phyloP scores from a whole-genome alignment of 2,329 filamentous ascomycete genomes.

The Tolypocladium capitatum region DNA sequence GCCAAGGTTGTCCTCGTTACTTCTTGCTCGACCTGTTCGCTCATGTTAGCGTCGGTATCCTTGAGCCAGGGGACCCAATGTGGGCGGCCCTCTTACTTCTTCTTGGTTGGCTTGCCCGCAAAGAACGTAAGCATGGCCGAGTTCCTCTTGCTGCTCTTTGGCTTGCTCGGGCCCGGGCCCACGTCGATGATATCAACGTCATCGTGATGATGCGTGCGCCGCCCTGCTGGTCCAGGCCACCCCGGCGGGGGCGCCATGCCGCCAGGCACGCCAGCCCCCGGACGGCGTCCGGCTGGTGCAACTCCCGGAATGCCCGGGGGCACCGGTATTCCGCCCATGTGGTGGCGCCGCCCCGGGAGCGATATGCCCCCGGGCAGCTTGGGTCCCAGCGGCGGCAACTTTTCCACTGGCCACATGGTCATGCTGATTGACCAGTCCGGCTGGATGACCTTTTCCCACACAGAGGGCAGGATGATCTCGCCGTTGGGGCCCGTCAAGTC shows the following conservation, averaged over 20 bases:
- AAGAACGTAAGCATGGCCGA: conserved; percentile 8
- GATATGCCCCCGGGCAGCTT: conserved; percentile 9
- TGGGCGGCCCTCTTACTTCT: conserved; percentile 7
- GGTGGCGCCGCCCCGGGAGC: conserved; percentile 5
- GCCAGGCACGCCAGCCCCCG: not conserved
- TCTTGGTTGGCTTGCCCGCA: conserved; percentile 9
- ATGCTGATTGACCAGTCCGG: conserved; percentile 48
- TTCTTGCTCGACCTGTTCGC: conserved; percentile 7
- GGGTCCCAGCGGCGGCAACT: conserved; percentile 16
- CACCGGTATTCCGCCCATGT: conserved; percentile 1
- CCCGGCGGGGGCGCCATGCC: conserved; percentile 7
- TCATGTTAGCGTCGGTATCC: not conserved
- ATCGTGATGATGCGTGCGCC: not conserved
- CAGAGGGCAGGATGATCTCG: conserved; percentile 64
- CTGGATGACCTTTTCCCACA: conserved; percentile 72
- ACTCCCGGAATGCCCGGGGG: conserved; percentile 1
- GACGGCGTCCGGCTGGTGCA: conserved; percentile 1
- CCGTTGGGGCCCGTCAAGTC: conserved; percentile 67
- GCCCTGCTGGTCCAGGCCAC: conserved; percentile 2
- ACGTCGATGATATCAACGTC: conserved; percentile 7
- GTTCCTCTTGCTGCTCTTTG: conserved; percentile 6
- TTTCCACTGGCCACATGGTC: conserved; percentile 47
- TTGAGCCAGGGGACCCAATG: too few species aligned
- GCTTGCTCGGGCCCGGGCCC: conserved; percentile 4
- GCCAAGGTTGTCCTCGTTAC: not conserved